Conservation (phyloP, 2,329 filamentous ascomycete species). For the Fusarium verticillioides region DNA sequence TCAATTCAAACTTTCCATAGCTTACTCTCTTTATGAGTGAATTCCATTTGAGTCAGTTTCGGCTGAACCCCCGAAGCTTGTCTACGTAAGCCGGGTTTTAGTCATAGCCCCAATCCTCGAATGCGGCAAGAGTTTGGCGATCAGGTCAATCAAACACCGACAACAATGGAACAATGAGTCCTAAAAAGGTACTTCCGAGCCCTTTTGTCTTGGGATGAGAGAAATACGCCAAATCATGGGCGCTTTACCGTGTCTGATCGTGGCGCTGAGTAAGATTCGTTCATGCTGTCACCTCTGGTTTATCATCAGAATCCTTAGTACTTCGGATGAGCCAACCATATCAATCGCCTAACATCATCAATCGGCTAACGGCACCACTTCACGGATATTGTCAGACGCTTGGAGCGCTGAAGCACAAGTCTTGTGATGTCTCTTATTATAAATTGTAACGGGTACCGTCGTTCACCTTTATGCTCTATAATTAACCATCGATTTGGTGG, state of each 20-base stretch:
- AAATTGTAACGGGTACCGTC: neutral
- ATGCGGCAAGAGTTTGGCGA: neutral
- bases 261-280: constrained; percentile 1
- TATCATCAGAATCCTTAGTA: neutral
- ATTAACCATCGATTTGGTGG: no score
- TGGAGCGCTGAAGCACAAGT: neutral
- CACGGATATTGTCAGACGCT: neutral
- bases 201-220: neutral
- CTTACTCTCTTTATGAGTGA: neutral
- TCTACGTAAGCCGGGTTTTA: neutral
- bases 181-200: neutral
- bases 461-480: no score
- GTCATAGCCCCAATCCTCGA: neutral
- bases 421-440: neutral
- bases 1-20: accelerated
- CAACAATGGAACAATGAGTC: no score
- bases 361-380: neutral
- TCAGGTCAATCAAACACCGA: neutral
- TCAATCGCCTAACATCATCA: neutral
- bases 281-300: neutral
- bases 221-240: neutral
- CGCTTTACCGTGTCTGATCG: neutral
- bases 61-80: neutral
- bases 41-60: neutral
- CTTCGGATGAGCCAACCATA: neutral